Percentiles rank a stretch among this genome's conserved stretches.
Evolutionary conservation across 257 asterid species (phyloP).

Genomic region (Hygrophila difformis): DNA sequence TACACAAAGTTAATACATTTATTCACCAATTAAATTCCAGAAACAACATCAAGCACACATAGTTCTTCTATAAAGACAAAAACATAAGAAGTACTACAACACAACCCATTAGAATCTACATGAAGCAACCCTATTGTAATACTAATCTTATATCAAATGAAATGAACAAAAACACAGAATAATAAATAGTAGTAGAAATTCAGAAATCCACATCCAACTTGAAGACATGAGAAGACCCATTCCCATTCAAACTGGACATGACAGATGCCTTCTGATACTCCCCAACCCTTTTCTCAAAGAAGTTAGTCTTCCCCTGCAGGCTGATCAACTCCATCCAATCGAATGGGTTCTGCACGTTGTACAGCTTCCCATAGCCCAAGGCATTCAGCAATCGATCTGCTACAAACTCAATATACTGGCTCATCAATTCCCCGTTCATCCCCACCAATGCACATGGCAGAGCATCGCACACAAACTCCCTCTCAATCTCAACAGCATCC

Average conservation of each 20-base stretch:
- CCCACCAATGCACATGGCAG: slow-evolving; percentile 66
- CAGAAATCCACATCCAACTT: slow-evolving; percentile 52
- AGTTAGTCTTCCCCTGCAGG: slow-evolving; percentile 68
- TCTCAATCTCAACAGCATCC: slow-evolving; percentile 53
- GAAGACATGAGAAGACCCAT: slow-evolving; percentile 34
- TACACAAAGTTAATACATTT: no score
- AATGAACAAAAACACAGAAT: no score
- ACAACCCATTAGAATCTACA: no score
- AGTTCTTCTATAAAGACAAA: no score
- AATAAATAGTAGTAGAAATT: neutral
- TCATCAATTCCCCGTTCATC: slow-evolving; percentile 52
- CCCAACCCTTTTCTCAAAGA: slow-evolving; percentile 69
- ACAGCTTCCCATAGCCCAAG: slow-evolving; percentile 47
- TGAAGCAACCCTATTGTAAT: no score
- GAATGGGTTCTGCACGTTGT: slow-evolving; percentile 48
- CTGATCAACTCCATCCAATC: slow-evolving; percentile 88
- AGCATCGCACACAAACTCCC: slow-evolving; percentile 66
- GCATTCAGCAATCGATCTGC: slow-evolving; percentile 51
- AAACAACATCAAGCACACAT: no score
- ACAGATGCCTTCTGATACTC: slow-evolving; percentile 62
- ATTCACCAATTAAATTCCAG: no score
- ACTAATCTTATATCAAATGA: no score
- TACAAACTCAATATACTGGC: slow-evolving; percentile 54
- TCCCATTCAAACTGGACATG: slow-evolving; percentile 43
- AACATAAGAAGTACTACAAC: no score